A percentile compares a stretch with the other conserved stretches of the same genome.
Conservation (phyloP, 208 protist genomes). For the Leishmania tarentolae region DNA sequence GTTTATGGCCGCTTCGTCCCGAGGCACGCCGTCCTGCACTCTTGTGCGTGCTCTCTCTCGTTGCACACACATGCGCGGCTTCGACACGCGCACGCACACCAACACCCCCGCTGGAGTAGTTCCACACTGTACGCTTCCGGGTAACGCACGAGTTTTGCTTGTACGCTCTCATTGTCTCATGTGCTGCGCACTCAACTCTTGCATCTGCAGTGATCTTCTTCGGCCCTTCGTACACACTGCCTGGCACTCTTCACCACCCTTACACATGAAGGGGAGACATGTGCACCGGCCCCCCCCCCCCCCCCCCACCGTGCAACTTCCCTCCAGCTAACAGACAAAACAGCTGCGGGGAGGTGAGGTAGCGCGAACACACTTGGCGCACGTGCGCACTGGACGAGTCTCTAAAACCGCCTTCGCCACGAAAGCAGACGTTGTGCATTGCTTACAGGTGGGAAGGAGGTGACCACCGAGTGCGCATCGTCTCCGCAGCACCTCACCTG, state of each 20-base stretch:
- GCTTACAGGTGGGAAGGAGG: background rate
- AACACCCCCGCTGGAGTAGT: background rate
- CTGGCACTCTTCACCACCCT: background rate
- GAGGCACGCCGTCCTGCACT: background rate
- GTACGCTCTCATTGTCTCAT: background rate
- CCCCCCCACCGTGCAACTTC: background rate
- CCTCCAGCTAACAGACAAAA: background rate
- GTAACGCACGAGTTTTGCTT: background rate
- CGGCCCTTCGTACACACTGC: background rate
- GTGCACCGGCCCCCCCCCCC: background rate
- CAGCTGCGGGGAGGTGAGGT: background rate
- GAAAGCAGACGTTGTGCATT: background rate
- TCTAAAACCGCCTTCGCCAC: background rate
- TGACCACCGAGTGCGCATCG: background rate
- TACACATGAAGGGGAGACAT: background rate
- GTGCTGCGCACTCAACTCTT: background rate
- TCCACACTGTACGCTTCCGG: background rate
- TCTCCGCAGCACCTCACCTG: background rate
- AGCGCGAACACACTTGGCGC: background rate
- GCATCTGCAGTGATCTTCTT: background rate
- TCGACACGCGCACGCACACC: background rate
- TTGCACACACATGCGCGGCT: background rate
- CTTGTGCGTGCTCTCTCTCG: background rate
- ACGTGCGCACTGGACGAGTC: background rate
- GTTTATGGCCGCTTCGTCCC: background rate